phyloP scores from a whole-genome alignment of 1,284 basidiomycete genomes.

The Kalmanozyma brasiliensis region DNA sequence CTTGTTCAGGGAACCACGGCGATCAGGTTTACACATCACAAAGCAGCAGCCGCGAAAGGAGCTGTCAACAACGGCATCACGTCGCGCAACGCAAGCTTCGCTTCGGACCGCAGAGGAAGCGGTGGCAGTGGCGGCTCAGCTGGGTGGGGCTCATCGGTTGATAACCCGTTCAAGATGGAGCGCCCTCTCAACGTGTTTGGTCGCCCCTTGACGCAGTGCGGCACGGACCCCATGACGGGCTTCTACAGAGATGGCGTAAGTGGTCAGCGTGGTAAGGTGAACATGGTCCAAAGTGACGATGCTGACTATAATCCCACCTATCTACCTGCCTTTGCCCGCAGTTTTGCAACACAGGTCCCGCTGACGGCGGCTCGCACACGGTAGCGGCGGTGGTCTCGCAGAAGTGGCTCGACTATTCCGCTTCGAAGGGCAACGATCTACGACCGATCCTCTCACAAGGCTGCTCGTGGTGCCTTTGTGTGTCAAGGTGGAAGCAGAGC shows the following conservation, averaged over 20 bases:
- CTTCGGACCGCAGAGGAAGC: no score
- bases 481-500: conserved; percentile 73
- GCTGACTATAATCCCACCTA: neutral
- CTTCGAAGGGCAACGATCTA: conserved; percentile 55
- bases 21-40: conserved; percentile 15
- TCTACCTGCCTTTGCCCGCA: neutral
- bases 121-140: neutral
- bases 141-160: conserved; percentile 1
- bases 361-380: conserved; percentile 53
- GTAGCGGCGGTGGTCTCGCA: conserved; percentile 54
- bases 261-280: no score
- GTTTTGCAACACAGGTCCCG: conserved; percentile 54
- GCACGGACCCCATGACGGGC: conserved; percentile 52
- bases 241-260: conserved; percentile 55
- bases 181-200: conserved; percentile 53
- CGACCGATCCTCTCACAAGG: conserved; percentile 49
- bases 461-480: conserved; percentile 59
- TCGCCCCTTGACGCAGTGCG: conserved; percentile 41
- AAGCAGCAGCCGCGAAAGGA: conserved; percentile 6
- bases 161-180: conserved; percentile 50
- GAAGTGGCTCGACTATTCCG: conserved; percentile 51
- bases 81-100: conserved; percentile 34
- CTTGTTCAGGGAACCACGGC: conserved; percentile 3
- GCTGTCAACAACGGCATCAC: conserved; percentile 15
- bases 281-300: neutral